phyloP scores from a whole-genome alignment of 2,329 filamentous ascomycete species.

The Coniochaeta sp. region DNA sequence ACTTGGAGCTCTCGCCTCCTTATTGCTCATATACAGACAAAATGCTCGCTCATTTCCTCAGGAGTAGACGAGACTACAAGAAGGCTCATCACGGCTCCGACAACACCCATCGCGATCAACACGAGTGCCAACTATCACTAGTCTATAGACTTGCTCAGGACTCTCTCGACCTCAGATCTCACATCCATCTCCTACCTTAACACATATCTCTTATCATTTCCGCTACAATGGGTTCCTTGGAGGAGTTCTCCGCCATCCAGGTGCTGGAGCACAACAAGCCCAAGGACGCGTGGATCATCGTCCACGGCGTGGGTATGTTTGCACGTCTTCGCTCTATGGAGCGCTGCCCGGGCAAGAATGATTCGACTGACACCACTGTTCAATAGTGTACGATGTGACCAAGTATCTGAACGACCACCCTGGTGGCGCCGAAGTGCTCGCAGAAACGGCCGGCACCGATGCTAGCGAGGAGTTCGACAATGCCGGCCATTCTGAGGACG shows the following conservation, averaged over 20 bases:
- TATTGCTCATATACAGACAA: no score
- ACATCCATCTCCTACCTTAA: no score
- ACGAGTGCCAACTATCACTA: no score
- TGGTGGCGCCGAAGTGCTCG: constrained; percentile 69
- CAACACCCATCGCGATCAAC: no score
- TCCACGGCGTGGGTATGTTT: constrained; percentile 44
- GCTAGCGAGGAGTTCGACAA: constrained; percentile 76
- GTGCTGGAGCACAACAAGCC: constrained; percentile 40
- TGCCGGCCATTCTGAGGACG: constrained; percentile 69
- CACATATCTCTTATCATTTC: no score
- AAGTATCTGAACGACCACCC: constrained; percentile 54
- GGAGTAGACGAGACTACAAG: no score
- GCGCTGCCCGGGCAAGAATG: no score
- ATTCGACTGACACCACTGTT: not conserved
- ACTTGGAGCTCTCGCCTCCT: no score
- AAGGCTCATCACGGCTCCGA: no score
- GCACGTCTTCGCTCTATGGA: not conserved
- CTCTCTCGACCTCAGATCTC: no score
- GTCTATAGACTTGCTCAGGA: no score
- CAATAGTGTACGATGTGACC: constrained; percentile 49
- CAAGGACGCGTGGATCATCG: constrained; percentile 44
- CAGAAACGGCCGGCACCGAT: constrained; percentile 72
- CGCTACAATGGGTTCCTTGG: not conserved
- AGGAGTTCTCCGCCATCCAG: constrained; percentile 17
- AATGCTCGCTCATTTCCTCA: no score